Conservation (phyloP, 345 rosid species). For the Citrus medica region DNA sequence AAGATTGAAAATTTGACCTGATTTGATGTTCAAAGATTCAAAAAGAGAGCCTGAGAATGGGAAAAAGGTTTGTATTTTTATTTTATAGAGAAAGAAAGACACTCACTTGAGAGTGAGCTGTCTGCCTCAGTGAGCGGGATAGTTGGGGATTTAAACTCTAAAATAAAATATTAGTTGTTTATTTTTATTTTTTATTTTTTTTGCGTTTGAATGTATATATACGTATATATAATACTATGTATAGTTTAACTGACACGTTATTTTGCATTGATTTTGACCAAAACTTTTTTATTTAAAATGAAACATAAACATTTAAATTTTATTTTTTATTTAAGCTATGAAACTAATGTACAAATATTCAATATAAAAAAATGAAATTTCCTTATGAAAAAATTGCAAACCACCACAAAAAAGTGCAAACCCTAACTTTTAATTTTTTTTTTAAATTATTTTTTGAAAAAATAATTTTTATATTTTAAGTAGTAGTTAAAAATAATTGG, state of each 20-base stretch:
- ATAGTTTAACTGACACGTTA: neutral
- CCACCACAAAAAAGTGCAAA: neutral
- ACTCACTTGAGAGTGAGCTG: neutral
- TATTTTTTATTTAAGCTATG: neutral
- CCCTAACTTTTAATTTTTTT: neutral
- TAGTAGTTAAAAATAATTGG: neutral
- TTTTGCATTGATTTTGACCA: neutral
- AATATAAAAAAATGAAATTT: no score
- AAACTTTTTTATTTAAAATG: no score
- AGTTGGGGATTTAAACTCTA: constrained; percentile 17
- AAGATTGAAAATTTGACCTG: constrained; percentile 4
- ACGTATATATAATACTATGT: no score
- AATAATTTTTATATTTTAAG: neutral
- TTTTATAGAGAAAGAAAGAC: neutral
- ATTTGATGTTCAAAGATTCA: constrained; percentile 8
- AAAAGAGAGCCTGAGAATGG: constrained; percentile 14
- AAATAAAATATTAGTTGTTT: neutral
- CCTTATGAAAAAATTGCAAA: no score
- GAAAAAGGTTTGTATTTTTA: neutral
- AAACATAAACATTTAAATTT: no score
- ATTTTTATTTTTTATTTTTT: no score
- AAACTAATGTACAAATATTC: neutral
- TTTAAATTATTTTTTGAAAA: neutral
- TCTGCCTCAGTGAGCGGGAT: constrained; percentile 18
- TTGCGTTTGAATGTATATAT: fast-evolving